These are phyloP conservation scores for Psilocybe tampanensis DNA, from an alignment of 768 basidiomycete genomes.

Conservation along the genomic window DNA sequence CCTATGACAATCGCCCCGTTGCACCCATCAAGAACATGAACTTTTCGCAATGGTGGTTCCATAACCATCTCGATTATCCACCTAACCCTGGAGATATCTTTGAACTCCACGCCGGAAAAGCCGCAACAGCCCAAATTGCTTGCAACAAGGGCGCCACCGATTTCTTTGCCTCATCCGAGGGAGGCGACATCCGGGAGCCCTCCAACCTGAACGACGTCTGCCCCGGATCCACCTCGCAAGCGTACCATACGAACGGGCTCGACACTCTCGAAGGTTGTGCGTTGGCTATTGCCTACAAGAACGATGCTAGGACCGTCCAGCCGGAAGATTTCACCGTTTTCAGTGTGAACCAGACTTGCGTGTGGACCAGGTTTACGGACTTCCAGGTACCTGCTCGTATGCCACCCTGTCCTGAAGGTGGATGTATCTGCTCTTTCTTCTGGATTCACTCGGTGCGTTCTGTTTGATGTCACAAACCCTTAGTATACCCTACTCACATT, in stretches of 20 bases:
- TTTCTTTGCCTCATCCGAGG: constrained; percentile 52
- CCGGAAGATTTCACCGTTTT: constrained; percentile 76
- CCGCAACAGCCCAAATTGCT: constrained; percentile 55
- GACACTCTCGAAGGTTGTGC: constrained; percentile 64
- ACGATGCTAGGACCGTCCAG: constrained; percentile 52
- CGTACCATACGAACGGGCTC: constrained; percentile 58
- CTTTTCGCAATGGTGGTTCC: constrained; percentile 67
- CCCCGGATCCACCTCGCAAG: constrained; percentile 41
- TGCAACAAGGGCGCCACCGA: constrained; percentile 65
- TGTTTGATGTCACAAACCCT: neutral
- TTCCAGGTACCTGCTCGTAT: constrained; percentile 68
- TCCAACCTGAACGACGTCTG: constrained; percentile 54
- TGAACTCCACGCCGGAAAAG: constrained; percentile 59
- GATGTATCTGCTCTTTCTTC: constrained; percentile 73
- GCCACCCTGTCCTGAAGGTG: constrained; percentile 66
- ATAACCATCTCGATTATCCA: constrained; percentile 58
- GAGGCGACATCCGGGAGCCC: constrained; percentile 52
- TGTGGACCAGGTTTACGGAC: constrained; percentile 69
- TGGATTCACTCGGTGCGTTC: constrained; percentile 65
- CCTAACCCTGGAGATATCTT: constrained; percentile 61
- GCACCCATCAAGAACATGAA: constrained; percentile 44
- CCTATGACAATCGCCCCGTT: constrained; percentile 69
- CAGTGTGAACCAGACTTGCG: constrained; percentile 75
- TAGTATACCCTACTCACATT: neutral
- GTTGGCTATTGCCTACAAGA: constrained; percentile 79